phyloP scores from a whole-genome alignment of 768 basidiomycete species.

The Scleroderma citrinum region DNA sequence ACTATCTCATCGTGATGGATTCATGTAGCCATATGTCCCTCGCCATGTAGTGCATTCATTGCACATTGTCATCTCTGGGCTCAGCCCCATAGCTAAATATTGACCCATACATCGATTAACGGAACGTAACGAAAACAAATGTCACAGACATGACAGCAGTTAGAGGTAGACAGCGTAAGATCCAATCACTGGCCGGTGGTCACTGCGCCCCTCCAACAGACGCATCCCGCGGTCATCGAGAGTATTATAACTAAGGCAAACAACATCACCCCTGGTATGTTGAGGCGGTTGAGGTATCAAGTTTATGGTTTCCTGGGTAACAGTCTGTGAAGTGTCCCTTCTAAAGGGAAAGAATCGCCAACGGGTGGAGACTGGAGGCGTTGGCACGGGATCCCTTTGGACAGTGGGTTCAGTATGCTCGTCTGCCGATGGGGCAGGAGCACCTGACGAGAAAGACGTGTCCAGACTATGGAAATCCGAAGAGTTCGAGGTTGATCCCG shows the following conservation, averaged over 20 bases:
- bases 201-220: constrained; percentile 69
- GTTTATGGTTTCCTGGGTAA: constrained; percentile 20
- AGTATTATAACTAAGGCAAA: constrained; percentile 67
- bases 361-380: constrained; percentile 26
- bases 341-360: constrained; percentile 52
- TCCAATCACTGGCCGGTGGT: constrained; percentile 84
- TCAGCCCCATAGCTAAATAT: too few relatives aligned
- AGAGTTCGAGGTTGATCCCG: constrained; percentile 3
- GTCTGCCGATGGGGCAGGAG: constrained; percentile 8
- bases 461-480: constrained; percentile 6
- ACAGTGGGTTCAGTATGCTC: constrained; percentile 19
- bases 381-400: constrained; percentile 22
- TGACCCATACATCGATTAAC: too few relatives aligned
- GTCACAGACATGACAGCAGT: constrained; percentile 4
- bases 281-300: too few relatives aligned
- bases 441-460: constrained; percentile 10
- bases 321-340: constrained; percentile 30
- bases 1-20: constrained; percentile 73
- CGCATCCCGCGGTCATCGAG: constrained; percentile 74
- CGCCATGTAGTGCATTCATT: not conserved
- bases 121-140: not conserved
- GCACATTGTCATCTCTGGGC: too few relatives aligned
- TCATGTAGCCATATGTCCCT: not conserved
- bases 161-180: constrained; percentile 65
- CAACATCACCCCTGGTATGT: constrained; percentile 59